Evolutionary conservation across 2,329 filamentous ascomycete genomes (phyloP).

Genomic region (Botrytis porri): DNA sequence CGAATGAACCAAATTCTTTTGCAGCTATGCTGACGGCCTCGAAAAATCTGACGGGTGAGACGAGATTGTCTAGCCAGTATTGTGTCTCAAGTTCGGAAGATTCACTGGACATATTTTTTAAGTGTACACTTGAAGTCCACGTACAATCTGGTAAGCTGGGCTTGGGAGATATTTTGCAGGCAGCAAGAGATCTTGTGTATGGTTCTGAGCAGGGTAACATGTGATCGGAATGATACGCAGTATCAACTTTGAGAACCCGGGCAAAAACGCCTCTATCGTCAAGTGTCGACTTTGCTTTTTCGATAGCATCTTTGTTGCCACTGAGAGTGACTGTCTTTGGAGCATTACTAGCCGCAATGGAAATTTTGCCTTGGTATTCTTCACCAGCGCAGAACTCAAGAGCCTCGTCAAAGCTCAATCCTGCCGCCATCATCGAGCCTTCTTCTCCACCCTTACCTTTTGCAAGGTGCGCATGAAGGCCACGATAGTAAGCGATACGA

Average conservation of each 20-base stretch:
- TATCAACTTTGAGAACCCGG: conserved; percentile 27
- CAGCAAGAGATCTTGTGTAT: conserved; percentile 19
- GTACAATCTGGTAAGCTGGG: neutral
- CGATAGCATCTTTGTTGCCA: conserved; percentile 29
- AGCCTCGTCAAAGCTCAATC: conserved; percentile 31
- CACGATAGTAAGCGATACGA: conserved; percentile 46
- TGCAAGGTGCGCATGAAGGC: conserved; percentile 29
- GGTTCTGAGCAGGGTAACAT: conserved; percentile 27
- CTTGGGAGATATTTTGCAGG: conserved; percentile 32
- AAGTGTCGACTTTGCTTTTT: conserved; percentile 17
- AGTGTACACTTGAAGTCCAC: conserved; percentile 43
- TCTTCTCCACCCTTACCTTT: conserved; percentile 20
- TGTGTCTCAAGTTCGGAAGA: conserved; percentile 28
- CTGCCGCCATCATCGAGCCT: conserved; percentile 52
- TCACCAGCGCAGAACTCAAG: conserved; percentile 18
- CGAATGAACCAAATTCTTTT: neutral
- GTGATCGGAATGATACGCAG: conserved; percentile 31
- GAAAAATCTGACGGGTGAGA: conserved; percentile 44
- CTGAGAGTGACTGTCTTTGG: conserved; percentile 31
- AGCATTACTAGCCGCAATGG: conserved; percentile 37
- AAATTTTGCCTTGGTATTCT: conserved; percentile 19
- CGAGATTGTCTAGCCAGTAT: conserved; percentile 49
- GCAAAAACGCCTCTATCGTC: conserved; percentile 25
- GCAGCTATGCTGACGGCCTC: neutral
- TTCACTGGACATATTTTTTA: conserved; percentile 25